A percentile compares a stretch with the other conserved stretches of the same genome.
phyloP scores from a whole-genome alignment of 768 basidiomycete genomes.

The Tylopilus intermedius region DNA sequence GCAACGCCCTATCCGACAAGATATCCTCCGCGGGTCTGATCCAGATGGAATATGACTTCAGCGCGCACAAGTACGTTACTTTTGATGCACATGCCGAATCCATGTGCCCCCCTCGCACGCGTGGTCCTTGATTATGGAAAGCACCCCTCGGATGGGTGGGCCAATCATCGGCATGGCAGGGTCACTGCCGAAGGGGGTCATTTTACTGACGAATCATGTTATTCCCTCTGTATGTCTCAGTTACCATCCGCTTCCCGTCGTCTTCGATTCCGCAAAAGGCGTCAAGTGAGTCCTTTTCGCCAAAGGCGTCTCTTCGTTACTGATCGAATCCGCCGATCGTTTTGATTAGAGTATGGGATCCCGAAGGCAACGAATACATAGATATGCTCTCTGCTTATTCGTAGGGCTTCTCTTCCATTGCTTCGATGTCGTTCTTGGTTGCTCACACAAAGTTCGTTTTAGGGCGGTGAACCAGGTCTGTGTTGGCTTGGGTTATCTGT shows the following conservation, averaged over 20 bases:
- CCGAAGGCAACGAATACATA: constrained; percentile 92
- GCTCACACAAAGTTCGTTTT: constrained; percentile 6
- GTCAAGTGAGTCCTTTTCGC: constrained; percentile 70
- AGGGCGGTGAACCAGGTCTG: constrained; percentile 86
- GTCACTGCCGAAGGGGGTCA: constrained; percentile 9
- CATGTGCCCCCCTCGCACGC: constrained; percentile 18
- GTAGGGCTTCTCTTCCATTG: constrained; percentile 41
- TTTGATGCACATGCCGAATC: background rate
- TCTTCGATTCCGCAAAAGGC: constrained; percentile 86
- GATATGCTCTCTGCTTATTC: constrained; percentile 98
- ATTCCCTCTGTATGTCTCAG: constrained; percentile 52
- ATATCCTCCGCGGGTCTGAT: constrained; percentile 69
- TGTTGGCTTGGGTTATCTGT: constrained; percentile 13
- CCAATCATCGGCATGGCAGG: constrained; percentile 14
- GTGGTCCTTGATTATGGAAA: constrained; percentile 5
- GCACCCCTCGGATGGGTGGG: constrained; percentile 5
- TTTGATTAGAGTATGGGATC: constrained; percentile 74
- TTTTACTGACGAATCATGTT: constrained; percentile 31
- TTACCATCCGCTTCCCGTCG: constrained; percentile 93
- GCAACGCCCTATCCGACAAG: constrained; percentile 13
- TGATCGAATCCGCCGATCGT: constrained; percentile 4
- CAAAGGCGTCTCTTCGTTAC: constrained; percentile 4
- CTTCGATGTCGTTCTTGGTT: background rate
- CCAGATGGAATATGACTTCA: constrained; percentile 72
- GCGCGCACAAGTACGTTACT: constrained; percentile 81